phyloP scores from a whole-genome alignment of 2,329 filamentous ascomycete genomes.

The Verticillium nonalfalfae region DNA sequence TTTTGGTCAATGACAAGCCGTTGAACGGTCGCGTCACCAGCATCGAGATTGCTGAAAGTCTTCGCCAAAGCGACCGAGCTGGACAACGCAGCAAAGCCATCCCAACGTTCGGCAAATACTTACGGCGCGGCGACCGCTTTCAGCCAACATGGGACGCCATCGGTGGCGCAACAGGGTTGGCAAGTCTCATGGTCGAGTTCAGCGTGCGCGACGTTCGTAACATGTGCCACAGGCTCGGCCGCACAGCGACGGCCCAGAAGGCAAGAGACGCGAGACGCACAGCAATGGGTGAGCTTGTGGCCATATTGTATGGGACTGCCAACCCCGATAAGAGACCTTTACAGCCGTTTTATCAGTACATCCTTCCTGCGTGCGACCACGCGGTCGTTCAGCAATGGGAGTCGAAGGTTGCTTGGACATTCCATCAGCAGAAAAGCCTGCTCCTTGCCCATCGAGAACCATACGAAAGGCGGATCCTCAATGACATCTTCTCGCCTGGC shows the following conservation, averaged over 20 bases:
- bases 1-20: not conserved
- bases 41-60: not conserved
- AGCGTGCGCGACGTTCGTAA: constrained; percentile 14
- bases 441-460: not conserved
- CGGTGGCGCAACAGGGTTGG: constrained; percentile 15
- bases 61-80: constrained; percentile 13
- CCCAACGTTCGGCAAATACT: constrained; percentile 11
- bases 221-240: constrained; percentile 13
- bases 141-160: constrained; percentile 14
- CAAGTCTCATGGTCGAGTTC: constrained; percentile 16
- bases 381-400: constrained; percentile 15
- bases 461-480: not conserved
- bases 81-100: constrained; percentile 11
- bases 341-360: constrained; percentile 14
- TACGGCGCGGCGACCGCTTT: constrained; percentile 15
- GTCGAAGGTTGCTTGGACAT: not conserved
- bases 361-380: constrained; percentile 15
- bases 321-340: constrained; percentile 15
- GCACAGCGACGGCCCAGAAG: constrained; percentile 13
- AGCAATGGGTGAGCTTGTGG: constrained; percentile 14
- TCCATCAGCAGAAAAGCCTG: not conserved
- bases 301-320: constrained; percentile 7
- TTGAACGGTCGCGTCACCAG: not conserved
- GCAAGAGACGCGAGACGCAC: constrained; percentile 14
- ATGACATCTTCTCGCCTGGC: not conserved